Evolutionary conservation across 192 early-diverging fungal genomes (phyloP).

Genomic region (Backusella psychrophila): DNA sequence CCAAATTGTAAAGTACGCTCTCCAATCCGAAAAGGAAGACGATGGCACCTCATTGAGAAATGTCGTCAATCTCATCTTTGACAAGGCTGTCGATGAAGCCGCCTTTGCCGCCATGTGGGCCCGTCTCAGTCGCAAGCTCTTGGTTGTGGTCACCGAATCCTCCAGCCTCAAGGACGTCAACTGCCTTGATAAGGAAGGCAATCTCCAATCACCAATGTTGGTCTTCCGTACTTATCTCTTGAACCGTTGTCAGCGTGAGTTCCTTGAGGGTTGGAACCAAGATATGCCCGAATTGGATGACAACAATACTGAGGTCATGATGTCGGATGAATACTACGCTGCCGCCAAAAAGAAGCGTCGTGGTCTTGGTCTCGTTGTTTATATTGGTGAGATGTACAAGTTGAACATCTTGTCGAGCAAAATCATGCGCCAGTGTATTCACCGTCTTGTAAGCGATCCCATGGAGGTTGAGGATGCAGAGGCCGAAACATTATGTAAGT

Average conservation of each 20-base stretch:
- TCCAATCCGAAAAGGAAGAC: constrained; percentile 62
- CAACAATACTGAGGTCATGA: constrained; percentile 61
- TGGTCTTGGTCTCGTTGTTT: constrained; percentile 88
- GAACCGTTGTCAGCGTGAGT: constrained; percentile 94
- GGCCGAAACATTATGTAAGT: constrained; percentile 88
- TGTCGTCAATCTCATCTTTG: constrained; percentile 86
- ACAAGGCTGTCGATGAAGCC: constrained; percentile 96
- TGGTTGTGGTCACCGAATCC: constrained; percentile 49
- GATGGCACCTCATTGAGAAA: constrained; percentile 74
- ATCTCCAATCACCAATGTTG: constrained; percentile 51
- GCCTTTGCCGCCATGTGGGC: constrained; percentile 91
- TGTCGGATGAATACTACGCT: constrained; percentile 81
- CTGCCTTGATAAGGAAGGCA: constrained; percentile 51
- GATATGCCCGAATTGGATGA: constrained; percentile 65
- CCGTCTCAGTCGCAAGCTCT: constrained; percentile 77
- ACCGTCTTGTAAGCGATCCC: constrained; percentile 69
- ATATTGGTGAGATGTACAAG: constrained; percentile 97
- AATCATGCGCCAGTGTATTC: constrained; percentile 94
- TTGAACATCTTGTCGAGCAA: constrained; percentile 86
- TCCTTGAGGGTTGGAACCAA: constrained; percentile 87
- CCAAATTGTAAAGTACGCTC: constrained; percentile 80
- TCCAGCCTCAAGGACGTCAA: constrained; percentile 57
- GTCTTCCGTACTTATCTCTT: constrained; percentile 92
- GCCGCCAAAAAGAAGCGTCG: constrained; percentile 91
- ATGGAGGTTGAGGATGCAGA: constrained; percentile 92